A percentile compares a stretch with the other conserved stretches of the same genome.
These are phyloP conservation scores for Pythium brassicae DNA, from an alignment of 352 stramenopile species.

Conservation along the genomic window DNA sequence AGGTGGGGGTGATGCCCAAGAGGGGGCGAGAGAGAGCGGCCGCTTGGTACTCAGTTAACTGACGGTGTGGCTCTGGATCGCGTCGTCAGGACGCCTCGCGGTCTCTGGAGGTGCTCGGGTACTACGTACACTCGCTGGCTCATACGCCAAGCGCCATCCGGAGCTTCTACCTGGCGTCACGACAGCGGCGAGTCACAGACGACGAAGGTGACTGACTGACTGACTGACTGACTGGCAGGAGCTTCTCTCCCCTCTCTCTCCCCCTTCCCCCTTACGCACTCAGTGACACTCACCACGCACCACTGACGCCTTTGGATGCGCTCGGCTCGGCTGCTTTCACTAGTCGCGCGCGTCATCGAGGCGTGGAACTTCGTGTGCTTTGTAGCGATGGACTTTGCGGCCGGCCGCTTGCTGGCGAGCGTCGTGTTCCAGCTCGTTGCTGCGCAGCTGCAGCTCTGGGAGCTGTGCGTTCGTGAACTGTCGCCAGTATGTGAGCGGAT, in stretches of 20 bases:
- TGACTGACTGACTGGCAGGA: too few relatives aligned
- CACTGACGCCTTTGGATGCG: too few relatives aligned
- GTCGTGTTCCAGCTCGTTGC: slow-evolving; percentile 8
- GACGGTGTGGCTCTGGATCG: neutral
- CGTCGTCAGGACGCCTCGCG: slow-evolving; percentile 30
- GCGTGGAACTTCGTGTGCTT: slow-evolving; percentile 31
- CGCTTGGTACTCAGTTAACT: neutral
- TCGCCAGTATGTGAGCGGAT: neutral
- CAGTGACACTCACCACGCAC: too few relatives aligned
- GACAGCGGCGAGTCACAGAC: slow-evolving; percentile 17
- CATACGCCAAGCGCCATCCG: slow-evolving; percentile 21
- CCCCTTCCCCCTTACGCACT: too few relatives aligned
- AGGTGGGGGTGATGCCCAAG: too few relatives aligned
- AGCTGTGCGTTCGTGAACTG: slow-evolving; percentile 5
- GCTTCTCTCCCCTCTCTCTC: too few relatives aligned
- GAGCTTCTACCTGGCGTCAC: slow-evolving; percentile 19
- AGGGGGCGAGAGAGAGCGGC: slow-evolving; percentile 2
- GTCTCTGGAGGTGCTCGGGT: slow-evolving; percentile 32
- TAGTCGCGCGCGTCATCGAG: slow-evolving; percentile 26
- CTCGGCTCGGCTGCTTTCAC: too few relatives aligned
- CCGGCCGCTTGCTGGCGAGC: slow-evolving; percentile 10
- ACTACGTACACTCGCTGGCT: slow-evolving; percentile 26
- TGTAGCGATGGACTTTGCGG: slow-evolving; percentile 23
- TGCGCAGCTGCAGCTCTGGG: slow-evolving; percentile 1
- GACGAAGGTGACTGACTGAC: slow-evolving; percentile 40